Conservation (phyloP, 495 filamentous ascomycete genomes). For the Podospora fimiseda region DNA sequence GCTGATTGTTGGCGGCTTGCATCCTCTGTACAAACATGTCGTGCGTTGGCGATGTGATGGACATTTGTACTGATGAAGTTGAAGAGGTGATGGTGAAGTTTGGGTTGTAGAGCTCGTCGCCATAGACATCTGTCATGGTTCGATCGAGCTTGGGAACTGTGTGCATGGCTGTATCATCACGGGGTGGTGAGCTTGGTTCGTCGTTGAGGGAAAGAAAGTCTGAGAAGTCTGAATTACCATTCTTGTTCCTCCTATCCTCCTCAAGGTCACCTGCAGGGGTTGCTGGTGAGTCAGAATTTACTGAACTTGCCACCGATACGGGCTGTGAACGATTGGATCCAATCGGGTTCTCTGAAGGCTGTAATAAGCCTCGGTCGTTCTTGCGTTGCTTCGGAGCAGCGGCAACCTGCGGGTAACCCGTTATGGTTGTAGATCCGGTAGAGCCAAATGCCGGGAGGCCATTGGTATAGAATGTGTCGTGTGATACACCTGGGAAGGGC, state of each 20-base stretch:
- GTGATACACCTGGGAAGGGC: slow-evolving; percentile 19
- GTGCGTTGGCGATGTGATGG: slow-evolving; percentile 47
- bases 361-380: slow-evolving; percentile 32
- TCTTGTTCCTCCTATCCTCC: slow-evolving; percentile 41
- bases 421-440: slow-evolving; percentile 14
- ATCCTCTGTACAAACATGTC: slow-evolving; percentile 67
- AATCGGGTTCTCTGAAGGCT: slow-evolving; percentile 31
- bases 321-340: slow-evolving; percentile 33
- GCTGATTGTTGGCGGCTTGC: slow-evolving; percentile 70
- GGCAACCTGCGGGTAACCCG: slow-evolving; percentile 23
- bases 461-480: slow-evolving; percentile 33
- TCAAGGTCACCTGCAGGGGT: slow-evolving; percentile 45
- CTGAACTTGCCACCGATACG: slow-evolving; percentile 44
- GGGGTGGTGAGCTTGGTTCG: slow-evolving; percentile 35
- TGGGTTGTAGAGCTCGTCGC: slow-evolving; percentile 80
- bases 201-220: slow-evolving; percentile 52
- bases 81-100: slow-evolving; percentile 50
- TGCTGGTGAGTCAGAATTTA: slow-evolving; percentile 49
- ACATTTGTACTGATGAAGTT: slow-evolving; percentile 37
- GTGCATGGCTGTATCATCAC: slow-evolving; percentile 41
- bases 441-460: slow-evolving; percentile 23
- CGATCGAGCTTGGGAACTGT: slow-evolving; percentile 72
- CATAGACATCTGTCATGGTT: slow-evolving; percentile 77
- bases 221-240: slow-evolving; percentile 35
- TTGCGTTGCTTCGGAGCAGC: slow-evolving; percentile 28